phyloP scores from a whole-genome alignment of 345 rosid species.

The Pugionium cornutum region DNA sequence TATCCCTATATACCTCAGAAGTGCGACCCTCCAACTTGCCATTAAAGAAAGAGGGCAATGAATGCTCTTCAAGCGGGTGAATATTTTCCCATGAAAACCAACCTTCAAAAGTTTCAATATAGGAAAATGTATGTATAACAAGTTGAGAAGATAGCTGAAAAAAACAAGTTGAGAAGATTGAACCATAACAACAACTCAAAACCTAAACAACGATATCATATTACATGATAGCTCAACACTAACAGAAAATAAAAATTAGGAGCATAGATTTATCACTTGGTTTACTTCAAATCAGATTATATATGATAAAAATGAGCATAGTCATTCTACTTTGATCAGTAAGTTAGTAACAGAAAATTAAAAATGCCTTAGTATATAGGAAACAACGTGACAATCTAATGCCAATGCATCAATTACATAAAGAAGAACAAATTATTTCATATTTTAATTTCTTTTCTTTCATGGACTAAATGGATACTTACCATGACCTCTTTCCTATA shows the following conservation, averaged over 20 bases:
- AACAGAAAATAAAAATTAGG: constrained; percentile 6
- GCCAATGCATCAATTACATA: constrained; percentile 4
- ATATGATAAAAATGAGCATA: constrained; percentile 11
- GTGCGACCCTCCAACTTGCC: constrained; percentile 70
- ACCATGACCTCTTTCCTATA: not conserved
- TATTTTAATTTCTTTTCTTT: not conserved
- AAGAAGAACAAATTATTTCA: not conserved
- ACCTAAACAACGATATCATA: not conserved
- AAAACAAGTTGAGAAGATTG: not conserved
- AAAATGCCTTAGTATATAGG: not conserved
- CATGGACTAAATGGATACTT: not conserved
- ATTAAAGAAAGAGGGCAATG: constrained; percentile 77
- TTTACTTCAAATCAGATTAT: not conserved
- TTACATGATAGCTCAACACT: constrained; percentile 1
- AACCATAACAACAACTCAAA: constrained; percentile 20
- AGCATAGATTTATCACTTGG: constrained; percentile 1
- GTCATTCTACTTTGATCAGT: constrained; percentile 8
- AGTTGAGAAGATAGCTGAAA: not conserved
- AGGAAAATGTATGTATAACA: not conserved
- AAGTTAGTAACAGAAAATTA: not conserved
- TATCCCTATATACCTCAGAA: constrained; percentile 65
- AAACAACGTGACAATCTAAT: not conserved
- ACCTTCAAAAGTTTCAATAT: constrained; percentile 49
- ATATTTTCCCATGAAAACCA: constrained; percentile 94
- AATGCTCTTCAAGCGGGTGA: constrained; percentile 84